Evolutionary conservation across 208 protist species (phyloP), one percentile per base, ranked within the genome.

Genomic region (Leishmania mexicana): DNA sequence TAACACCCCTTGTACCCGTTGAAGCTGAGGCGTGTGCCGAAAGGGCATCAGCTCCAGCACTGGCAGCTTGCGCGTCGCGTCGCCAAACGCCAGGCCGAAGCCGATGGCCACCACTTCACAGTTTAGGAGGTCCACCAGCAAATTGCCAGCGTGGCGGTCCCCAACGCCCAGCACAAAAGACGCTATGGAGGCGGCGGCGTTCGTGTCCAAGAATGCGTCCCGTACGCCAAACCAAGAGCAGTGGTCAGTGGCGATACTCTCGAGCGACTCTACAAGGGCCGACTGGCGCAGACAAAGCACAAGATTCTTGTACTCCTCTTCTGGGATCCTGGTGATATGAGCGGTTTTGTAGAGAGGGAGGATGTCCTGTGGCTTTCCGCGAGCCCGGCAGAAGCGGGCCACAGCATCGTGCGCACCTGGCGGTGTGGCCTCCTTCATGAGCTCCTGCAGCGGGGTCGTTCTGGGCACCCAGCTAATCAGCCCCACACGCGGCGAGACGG

Each of bases 11-110:
- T 96, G 87, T 49, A 97, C 89, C 19, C 62, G 77, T 3, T 81
- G 76, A 8, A 99, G 87, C 90, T 99, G 97, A 5, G 88, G 83
- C 2, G 94, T 98, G 8, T 99, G 81, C 49, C 98, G 94, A 84
- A 99, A 98, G 13, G 97, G 98, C 54, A 99, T 90, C 51, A 99
- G 80, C 89, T 99, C 98, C 0, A 98, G 98, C 51, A 99, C 85
- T 17, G 93, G 91, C 42, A 98, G 88, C 24, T 84, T 76, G 57
- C 92, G 80, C 54, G 96, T 97, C 11, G 96, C 97, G 5, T 89
- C 87, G 19, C 97, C 98, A 84, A 99, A 99, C 5, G 97, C 94
- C 88, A 97, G 94, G 6, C 98, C 98, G 87, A 99, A 99, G 84
- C 99, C 97, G 71, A 99, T 99, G 71, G 89, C 90, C 38, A 99